Evolutionary conservation across 1,139 yeast species (phyloP).

Genomic region (Arxiozyma slooffiae): DNA sequence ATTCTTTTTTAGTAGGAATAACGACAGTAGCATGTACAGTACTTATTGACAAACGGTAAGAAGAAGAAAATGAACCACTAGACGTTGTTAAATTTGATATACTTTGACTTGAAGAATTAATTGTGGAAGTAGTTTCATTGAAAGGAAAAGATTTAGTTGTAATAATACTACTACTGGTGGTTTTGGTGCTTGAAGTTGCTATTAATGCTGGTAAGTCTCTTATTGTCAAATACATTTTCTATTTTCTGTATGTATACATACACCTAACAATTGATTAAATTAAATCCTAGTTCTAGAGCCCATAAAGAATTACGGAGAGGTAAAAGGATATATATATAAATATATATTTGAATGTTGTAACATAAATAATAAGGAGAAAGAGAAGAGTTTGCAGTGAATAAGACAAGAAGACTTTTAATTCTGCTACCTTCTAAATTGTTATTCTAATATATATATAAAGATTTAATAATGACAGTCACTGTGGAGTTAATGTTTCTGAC

Average conservation of each 20-base stretch:
- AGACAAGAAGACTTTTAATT: background rate
- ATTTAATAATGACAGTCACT: no score
- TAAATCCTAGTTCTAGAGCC: no score
- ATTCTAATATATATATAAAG: no score
- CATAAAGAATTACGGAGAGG: no score
- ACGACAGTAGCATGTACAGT: background rate
- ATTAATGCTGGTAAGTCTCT: slow-evolving; percentile 3
- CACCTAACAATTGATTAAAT: no score
- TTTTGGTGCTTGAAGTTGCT: background rate
- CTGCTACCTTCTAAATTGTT: no score
- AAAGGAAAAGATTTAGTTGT: no score
- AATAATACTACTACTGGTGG: background rate
- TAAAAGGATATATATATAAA: no score
- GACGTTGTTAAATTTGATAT: background rate
- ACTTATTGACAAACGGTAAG: background rate
- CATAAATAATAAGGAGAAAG: no score
- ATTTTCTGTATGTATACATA: background rate
- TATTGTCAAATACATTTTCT: background rate
- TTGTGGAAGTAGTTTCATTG: background rate
- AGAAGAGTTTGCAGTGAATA: background rate
- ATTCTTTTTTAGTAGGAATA: slow-evolving; percentile 2
- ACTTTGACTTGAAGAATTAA: background rate
- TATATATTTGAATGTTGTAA: no score
- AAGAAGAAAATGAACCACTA: background rate
- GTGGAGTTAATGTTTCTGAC: no score